Evolutionary conservation across 805 yeast species (phyloP).

Genomic region (Starmerella khaoyaiensis): DNA sequence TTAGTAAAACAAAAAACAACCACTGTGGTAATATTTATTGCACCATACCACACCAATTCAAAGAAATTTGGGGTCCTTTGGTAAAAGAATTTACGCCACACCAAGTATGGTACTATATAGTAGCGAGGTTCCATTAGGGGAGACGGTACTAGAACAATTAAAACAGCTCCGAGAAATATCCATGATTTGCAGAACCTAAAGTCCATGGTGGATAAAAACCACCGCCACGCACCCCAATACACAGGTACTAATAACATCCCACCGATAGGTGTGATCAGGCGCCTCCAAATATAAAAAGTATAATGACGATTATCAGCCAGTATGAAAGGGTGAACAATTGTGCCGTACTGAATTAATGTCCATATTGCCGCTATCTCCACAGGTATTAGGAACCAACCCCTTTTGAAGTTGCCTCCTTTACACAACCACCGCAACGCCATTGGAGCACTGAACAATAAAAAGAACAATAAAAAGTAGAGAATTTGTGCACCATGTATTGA

Average conservation of each 20-base stretch:
- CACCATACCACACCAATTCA: constrained; percentile 53
- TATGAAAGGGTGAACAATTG: constrained; percentile 77
- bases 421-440: constrained; percentile 41
- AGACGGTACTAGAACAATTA: constrained; percentile 63
- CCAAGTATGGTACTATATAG: constrained; percentile 64
- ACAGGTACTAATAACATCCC: constrained; percentile 43
- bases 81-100: constrained; percentile 34
- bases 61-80: constrained; percentile 12
- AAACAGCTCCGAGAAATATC: constrained; percentile 40
- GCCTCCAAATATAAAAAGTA: constrained; percentile 72
- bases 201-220: constrained; percentile 26
- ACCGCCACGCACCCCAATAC: constrained; percentile 47
- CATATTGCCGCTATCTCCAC: constrained; percentile 16
- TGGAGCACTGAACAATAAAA: constrained; percentile 57
- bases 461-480: constrained; percentile 60
- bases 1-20: constrained; percentile 41
- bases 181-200: constrained; percentile 19
- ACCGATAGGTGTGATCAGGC: constrained; percentile 33
- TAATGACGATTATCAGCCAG: constrained; percentile 91
- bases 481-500: constrained; percentile 67
- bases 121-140: constrained; percentile 93
- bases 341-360: constrained; percentile 25
- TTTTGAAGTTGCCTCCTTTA: not conserved
- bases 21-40: constrained; percentile 42
- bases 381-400: constrained; percentile 1